phyloP scores from a whole-genome alignment of 2,329 filamentous ascomycete genomes.

The Alternaria sp. region DNA sequence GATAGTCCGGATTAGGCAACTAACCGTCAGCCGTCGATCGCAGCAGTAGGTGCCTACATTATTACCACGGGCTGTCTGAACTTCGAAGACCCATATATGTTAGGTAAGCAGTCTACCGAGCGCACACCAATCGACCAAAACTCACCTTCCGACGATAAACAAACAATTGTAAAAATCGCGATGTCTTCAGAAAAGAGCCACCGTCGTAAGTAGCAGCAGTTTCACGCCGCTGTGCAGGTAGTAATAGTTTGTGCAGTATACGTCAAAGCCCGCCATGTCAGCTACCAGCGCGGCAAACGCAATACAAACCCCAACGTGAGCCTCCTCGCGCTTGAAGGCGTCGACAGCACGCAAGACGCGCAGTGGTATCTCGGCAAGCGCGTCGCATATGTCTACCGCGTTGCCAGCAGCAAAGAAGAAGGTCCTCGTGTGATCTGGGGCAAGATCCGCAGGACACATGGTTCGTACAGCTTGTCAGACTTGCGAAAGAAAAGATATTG shows the following conservation, averaged over 20 bases:
- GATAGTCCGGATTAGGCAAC: neutral
- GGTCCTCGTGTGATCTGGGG: slow-evolving; percentile 86
- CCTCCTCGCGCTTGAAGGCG: slow-evolving; percentile 97
- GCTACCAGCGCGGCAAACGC: slow-evolving; percentile 87
- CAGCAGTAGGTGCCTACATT: neutral
- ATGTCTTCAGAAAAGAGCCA: slow-evolving; percentile 19
- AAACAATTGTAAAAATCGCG: slow-evolving; percentile 1
- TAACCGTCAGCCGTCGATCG: neutral
- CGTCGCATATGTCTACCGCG: slow-evolving; percentile 96
- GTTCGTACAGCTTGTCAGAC: slow-evolving; percentile 65
- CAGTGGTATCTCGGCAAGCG: slow-evolving; percentile 98
- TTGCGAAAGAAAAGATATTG: slow-evolving; percentile 37
- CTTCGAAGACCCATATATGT: neutral
- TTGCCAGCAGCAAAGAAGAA: slow-evolving; percentile 74
- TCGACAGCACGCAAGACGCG: slow-evolving; percentile 85
- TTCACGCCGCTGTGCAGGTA: neutral
- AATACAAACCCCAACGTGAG: slow-evolving; percentile 64
- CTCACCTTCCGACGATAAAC: neutral
- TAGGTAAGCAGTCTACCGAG: slow-evolving; percentile 14
- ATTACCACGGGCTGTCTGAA: neutral
- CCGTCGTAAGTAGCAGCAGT: slow-evolving; percentile 9
- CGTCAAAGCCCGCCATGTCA: slow-evolving; percentile 88
- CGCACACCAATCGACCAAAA: slow-evolving; percentile 11
- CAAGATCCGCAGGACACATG: slow-evolving; percentile 81
- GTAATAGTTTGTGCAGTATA: slow-evolving; percentile 9